These are phyloP conservation scores for Calonectria montana DNA, from an alignment of 2,329 filamentous ascomycete species.

Conservation along the genomic window DNA sequence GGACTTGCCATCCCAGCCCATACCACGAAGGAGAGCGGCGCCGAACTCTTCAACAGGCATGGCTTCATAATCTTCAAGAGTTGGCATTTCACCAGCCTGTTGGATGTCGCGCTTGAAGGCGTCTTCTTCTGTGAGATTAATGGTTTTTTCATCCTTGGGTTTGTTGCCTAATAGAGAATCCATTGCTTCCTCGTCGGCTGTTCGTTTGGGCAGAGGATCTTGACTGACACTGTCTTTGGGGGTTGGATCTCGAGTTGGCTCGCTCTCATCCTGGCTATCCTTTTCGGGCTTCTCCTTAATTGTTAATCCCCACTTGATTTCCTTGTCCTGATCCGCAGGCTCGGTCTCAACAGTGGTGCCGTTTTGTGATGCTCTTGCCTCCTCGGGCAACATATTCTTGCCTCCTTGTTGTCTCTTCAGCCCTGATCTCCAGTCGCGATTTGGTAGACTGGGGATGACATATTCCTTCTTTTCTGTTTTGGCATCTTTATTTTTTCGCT, in stretches of 20 bases:
- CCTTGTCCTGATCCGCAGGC: slow-evolving; percentile 60
- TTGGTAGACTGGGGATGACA: slow-evolving; percentile 68
- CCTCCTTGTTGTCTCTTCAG: slow-evolving; percentile 58
- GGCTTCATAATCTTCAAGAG: slow-evolving; percentile 85
- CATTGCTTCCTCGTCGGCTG: slow-evolving; percentile 67
- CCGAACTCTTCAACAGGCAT: slow-evolving; percentile 97
- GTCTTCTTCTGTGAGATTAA: slow-evolving; percentile 70
- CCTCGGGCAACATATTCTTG: slow-evolving; percentile 70
- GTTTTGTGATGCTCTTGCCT: slow-evolving; percentile 59
- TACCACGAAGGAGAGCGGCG: slow-evolving; percentile 86
- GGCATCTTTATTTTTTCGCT: slow-evolving; percentile 45
- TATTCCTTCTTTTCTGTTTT: slow-evolving; percentile 52
- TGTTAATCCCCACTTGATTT: slow-evolving; percentile 67
- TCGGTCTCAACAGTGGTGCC: slow-evolving; percentile 45
- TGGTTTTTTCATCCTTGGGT: slow-evolving; percentile 61
- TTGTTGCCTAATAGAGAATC: slow-evolving; percentile 73
- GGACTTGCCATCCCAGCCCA: slow-evolving; percentile 89
- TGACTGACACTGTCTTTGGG: slow-evolving; percentile 17
- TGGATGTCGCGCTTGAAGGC: slow-evolving; percentile 78
- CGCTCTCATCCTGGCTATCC: slow-evolving; percentile 52
- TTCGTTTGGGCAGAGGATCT: slow-evolving; percentile 25
- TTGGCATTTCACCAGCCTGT: slow-evolving; percentile 79
- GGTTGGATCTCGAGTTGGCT: slow-evolving; percentile 15
- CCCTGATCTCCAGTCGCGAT: slow-evolving; percentile 73
- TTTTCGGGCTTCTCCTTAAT: slow-evolving; percentile 64